Conservation (phyloP, 768 basidiomycete genomes). For the Porphyrellus cyaneotinctus region DNA sequence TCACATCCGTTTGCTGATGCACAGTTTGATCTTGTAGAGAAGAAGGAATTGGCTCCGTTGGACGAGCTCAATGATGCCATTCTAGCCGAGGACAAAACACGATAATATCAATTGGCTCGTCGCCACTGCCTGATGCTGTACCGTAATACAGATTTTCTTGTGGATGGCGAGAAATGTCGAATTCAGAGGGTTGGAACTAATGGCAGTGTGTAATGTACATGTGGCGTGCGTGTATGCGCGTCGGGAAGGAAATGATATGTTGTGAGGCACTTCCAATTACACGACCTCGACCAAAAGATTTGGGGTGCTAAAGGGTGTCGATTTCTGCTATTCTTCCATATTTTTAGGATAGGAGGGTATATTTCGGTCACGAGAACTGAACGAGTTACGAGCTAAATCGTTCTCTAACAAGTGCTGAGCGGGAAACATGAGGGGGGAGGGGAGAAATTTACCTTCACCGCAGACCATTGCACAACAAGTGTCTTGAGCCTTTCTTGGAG, state of each 20-base stretch:
- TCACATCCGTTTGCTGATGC: conserved; percentile 4
- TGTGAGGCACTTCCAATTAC: not conserved
- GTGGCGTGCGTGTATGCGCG: conserved; percentile 1
- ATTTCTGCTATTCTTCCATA: not conserved
- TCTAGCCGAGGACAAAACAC: conserved; percentile 50
- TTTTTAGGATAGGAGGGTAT: conserved; percentile 3
- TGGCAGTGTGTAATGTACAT: not conserved
- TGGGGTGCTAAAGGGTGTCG: not conserved
- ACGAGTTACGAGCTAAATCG: conserved; percentile 40
- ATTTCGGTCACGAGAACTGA: not conserved
- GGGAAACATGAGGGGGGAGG: not conserved
- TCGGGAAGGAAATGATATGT: not conserved
- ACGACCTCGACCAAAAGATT: not conserved
- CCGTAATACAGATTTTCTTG: conserved; percentile 10
- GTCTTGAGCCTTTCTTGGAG: conserved; percentile 65
- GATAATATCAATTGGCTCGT: conserved; percentile 14
- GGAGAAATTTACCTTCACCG: conserved; percentile 56
- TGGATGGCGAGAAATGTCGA: not conserved
- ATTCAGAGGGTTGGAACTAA: not conserved
- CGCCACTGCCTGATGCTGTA: not conserved
- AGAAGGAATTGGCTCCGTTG: conserved; percentile 91
- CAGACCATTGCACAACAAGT: conserved; percentile 71
- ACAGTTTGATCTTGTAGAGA: conserved; percentile 91
- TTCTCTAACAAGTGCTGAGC: conserved; percentile 39
- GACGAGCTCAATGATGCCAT: conserved; percentile 96